Evolutionary conservation across 1,139 yeast genomes (phyloP).

Genomic region (Hyphopichia pseudoburtonii): DNA sequence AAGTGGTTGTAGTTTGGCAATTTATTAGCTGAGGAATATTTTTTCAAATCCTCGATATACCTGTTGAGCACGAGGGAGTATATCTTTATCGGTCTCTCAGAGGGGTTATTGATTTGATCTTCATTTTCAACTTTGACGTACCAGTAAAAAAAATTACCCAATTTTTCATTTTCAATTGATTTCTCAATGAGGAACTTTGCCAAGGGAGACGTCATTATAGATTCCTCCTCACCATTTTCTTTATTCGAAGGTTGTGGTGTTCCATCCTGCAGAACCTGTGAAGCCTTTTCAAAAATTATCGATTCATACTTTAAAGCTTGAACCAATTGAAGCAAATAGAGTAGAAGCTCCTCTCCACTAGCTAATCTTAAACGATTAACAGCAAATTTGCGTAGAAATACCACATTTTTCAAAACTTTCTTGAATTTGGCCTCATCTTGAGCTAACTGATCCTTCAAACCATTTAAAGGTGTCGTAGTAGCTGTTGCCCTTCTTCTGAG

Average conservation of each 20-base stretch:
- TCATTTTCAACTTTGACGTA: conserved; percentile 83
- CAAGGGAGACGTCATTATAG: conserved; percentile 52
- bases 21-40: conserved; percentile 27
- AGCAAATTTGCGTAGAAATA: conserved; percentile 73
- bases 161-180: conserved; percentile 60
- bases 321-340: conserved; percentile 85
- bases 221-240: conserved; percentile 1
- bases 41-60: conserved; percentile 40
- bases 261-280: conserved; percentile 4
- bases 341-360: conserved; percentile 72
- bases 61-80: conserved; percentile 39
- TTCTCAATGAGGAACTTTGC: conserved; percentile 78
- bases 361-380: conserved; percentile 81
- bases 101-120: conserved; percentile 48
- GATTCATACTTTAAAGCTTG: conserved; percentile 84
- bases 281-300: conserved; percentile 17
- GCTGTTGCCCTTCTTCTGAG: conserved; percentile 2
- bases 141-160: conserved; percentile 91
- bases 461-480: conserved; percentile 7
- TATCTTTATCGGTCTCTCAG: conserved; percentile 17
- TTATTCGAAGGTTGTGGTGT: neutral
- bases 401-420: conserved; percentile 34
- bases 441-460: conserved; percentile 8
- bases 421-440: conserved; percentile 31
- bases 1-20: conserved; percentile 38